Evolutionary conservation across 345 rosid genomes (phyloP).

Genomic region (Linum lewisii): DNA sequence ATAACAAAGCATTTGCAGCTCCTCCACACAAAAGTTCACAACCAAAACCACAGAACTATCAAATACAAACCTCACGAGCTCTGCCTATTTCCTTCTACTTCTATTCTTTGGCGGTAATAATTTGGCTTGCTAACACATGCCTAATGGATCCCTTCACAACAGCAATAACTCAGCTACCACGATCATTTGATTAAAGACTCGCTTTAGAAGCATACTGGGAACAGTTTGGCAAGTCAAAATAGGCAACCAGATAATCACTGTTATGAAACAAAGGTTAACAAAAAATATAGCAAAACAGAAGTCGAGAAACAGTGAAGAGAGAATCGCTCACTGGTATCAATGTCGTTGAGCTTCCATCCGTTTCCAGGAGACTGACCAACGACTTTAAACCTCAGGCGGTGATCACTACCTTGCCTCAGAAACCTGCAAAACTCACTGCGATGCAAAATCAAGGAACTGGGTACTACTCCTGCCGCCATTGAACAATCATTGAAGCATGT

Average conservation of each 20-base stretch:
- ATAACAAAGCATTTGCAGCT: too few species aligned
- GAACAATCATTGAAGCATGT: background rate
- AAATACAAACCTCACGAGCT: background rate
- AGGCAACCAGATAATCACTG: too few species aligned
- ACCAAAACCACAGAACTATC: background rate
- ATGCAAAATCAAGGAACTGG: slow-evolving; percentile 15
- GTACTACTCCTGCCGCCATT: background rate
- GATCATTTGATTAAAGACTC: too few species aligned
- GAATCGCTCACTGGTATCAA: slow-evolving; percentile 44
- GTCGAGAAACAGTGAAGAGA: background rate
- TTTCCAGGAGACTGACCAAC: slow-evolving; percentile 39
- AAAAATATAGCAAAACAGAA: background rate
- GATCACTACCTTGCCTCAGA: slow-evolving; percentile 9
- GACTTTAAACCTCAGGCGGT: slow-evolving; percentile 39
- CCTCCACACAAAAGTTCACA: too few species aligned
- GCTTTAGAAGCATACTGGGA: too few species aligned
- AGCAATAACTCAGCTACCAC: background rate
- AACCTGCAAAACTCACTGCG: slow-evolving; percentile 17
- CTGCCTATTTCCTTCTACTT: background rate
- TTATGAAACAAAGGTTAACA: background rate
- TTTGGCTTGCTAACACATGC: background rate
- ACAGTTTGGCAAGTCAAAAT: too few species aligned
- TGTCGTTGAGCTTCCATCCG: slow-evolving; percentile 61
- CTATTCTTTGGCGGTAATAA: background rate
- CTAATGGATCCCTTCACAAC: background rate